Evolutionary conservation across 2,329 filamentous ascomycete genomes (phyloP).

Genomic region (Sarocladium strictum): DNA sequence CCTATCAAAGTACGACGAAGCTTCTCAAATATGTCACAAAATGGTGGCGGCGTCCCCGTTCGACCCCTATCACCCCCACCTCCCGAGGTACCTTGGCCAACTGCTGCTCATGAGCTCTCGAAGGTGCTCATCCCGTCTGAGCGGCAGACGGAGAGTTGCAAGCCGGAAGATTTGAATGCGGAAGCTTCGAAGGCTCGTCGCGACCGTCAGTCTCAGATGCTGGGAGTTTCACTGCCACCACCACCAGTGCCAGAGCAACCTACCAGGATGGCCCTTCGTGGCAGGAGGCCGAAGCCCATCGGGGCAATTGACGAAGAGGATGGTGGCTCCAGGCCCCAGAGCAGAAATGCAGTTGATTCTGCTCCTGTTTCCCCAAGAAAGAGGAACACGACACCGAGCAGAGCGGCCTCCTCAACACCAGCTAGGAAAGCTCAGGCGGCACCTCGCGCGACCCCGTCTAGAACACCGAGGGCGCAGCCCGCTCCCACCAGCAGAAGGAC

Average conservation of each 20-base stretch:
- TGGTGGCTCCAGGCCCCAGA: neutral
- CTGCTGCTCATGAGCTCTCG: slow-evolving; percentile 76
- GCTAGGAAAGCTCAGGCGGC: slow-evolving; percentile 22
- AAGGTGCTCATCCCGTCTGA: slow-evolving; percentile 74
- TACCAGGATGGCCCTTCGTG: slow-evolving; percentile 67
- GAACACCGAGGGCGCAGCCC: slow-evolving; percentile 17
- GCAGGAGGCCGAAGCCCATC: slow-evolving; percentile 57
- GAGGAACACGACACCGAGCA: slow-evolving; percentile 2
- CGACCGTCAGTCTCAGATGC: slow-evolving; percentile 55
- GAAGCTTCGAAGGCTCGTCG: slow-evolving; percentile 57
- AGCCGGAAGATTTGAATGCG: slow-evolving; percentile 69
- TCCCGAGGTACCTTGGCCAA: slow-evolving; percentile 79
- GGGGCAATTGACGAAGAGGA: slow-evolving; percentile 44
- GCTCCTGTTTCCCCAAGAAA: slow-evolving; percentile 5
- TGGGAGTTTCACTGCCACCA: slow-evolving; percentile 19
- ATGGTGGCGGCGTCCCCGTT: slow-evolving; percentile 11
- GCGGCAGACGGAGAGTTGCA: slow-evolving; percentile 70
- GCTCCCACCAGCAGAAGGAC: slow-evolving; percentile 23
- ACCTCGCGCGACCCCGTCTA: slow-evolving; percentile 25
- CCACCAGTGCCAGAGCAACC: slow-evolving; percentile 32
- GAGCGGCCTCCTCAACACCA: neutral
- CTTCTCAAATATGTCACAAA: slow-evolving; percentile 43
- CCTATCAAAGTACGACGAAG: slow-evolving; percentile 60
- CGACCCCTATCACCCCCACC: slow-evolving; percentile 59
- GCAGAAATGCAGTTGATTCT: neutral